These are phyloP conservation scores for Naganishia vishniacii DNA, from an alignment of 768 basidiomycete genomes.

Conservation along the genomic window DNA sequence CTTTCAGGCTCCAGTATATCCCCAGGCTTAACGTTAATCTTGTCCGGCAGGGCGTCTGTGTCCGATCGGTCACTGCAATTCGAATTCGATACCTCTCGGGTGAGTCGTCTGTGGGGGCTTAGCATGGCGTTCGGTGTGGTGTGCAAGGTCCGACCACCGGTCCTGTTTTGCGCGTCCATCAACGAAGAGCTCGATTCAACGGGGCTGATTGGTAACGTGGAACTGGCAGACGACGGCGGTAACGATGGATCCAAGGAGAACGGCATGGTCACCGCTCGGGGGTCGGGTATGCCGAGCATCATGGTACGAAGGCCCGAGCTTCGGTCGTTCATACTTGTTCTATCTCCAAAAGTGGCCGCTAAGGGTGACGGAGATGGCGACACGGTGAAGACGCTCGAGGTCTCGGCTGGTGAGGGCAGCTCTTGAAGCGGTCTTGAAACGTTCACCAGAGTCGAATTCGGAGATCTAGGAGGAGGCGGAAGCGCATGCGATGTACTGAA, in stretches of 20 bases:
- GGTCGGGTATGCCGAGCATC: conserved; percentile 14
- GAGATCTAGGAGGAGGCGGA: conserved; percentile 7
- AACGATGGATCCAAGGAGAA: not conserved
- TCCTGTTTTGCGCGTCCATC: not conserved
- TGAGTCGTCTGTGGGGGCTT: conserved; percentile 5
- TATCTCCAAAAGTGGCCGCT: not conserved
- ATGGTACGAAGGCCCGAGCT: not conserved
- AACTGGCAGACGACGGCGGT: conserved; percentile 1
- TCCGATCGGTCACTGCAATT: not conserved
- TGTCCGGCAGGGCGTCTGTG: not conserved
- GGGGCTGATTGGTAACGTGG: conserved; percentile 12
- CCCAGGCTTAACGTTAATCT: conserved; percentile 5
- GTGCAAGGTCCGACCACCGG: not conserved
- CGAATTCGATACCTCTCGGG: not conserved
- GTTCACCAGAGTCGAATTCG: not conserved
- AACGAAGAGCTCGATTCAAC: conserved; percentile 13
- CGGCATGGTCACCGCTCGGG: conserved; percentile 8
- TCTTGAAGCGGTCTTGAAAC: not conserved
- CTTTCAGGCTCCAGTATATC: not conserved
- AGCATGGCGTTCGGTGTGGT: not conserved
- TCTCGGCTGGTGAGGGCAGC: not conserved
- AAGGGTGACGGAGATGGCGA: conserved; percentile 13
- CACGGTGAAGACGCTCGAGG: not conserved
- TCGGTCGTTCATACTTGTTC: not conserved
- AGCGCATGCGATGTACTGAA: conserved; percentile 8